These are phyloP conservation scores for Cucurbita ficifolia DNA, from an alignment of 306 rosid species.

Conservation along the genomic window DNA sequence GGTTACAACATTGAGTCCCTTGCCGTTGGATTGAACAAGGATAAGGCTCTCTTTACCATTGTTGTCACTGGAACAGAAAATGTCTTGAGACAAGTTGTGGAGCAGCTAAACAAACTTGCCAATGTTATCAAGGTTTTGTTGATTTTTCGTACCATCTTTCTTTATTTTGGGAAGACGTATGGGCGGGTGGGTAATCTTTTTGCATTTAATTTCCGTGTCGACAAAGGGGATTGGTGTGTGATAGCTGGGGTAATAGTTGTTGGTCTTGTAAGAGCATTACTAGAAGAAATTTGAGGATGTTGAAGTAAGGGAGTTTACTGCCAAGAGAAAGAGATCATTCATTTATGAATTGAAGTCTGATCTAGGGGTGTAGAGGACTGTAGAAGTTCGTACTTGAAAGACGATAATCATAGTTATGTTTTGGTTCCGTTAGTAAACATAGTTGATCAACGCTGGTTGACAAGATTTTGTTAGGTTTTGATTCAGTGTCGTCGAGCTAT, in stretches of 20 bases:
- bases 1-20: constrained; percentile 58
- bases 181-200: not conserved
- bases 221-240: not conserved
- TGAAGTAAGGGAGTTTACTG: not conserved
- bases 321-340: not conserved
- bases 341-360: not conserved
- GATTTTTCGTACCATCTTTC: not conserved
- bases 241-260: not conserved
- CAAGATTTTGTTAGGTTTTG: not conserved
- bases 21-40: constrained; percentile 49
- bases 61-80: constrained; percentile 42
- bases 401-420: not conserved
- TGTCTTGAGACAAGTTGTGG: constrained; percentile 42
- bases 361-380: not conserved
- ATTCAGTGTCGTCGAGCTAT: not conserved
- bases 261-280: not conserved
- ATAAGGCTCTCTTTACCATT: constrained; percentile 50
- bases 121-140: constrained; percentile 34
- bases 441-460: not conserved
- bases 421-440: not conserved
- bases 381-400: not conserved
- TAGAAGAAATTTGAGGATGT: not conserved
- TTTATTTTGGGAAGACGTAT: not conserved
- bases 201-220: not conserved
- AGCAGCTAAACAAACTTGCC: constrained; percentile 50